Evolutionary conservation across 2,329 filamentous ascomycete species (phyloP), one percentile per base, ranked within the genome.

Genomic region (Ophiostoma sp.): DNA sequence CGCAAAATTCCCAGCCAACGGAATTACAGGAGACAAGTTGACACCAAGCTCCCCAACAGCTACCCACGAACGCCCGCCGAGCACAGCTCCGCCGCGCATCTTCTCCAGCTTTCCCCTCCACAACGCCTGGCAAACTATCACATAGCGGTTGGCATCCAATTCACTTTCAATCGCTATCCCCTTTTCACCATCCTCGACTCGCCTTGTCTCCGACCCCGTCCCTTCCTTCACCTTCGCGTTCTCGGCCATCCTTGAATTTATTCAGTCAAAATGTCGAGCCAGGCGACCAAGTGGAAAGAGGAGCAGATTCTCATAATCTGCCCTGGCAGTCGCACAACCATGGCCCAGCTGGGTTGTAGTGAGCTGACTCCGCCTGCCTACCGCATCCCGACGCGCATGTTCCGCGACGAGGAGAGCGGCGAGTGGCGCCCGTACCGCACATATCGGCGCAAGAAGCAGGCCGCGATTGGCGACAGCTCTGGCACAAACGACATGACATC

Each of bases 381-480:
- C 79, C 91, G 93, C 75, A 87, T 98, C 74, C 89, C 91, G 41
- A 97, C 94, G 80, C 90, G 95, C 82, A 97, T 99, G 93, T 99
- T 98, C 69, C 88, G 89, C 75, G 93, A 96, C 77, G 85, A 86
- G 69, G 91, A 92, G 71, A 89, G 91, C 77, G 93, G 88, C 77
- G 91, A 94, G 41, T 88, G 84, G 82, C 79, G 83, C 76, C 93
- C 94, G 1, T 91, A 93, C 76, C 90, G 91, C 76, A 91, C 95
- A 35, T 90, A 89, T 69, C 89, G 84, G 80, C 84, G 84, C 75
- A 86, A 82, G 78, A 89, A 84, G 81, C 73, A 57, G 74, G 33
- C 54, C 17, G 13, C 31, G 7, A 36, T 33, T 17, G 62, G 62
- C 20, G 35, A 35, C 35, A 35, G 15, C 31, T 64, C 60, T 20